A percentile compares a stretch with the other conserved stretches of the same genome.
phyloP scores from a whole-genome alignment of 345 rosid species.

The Fremontodendron californicum region DNA sequence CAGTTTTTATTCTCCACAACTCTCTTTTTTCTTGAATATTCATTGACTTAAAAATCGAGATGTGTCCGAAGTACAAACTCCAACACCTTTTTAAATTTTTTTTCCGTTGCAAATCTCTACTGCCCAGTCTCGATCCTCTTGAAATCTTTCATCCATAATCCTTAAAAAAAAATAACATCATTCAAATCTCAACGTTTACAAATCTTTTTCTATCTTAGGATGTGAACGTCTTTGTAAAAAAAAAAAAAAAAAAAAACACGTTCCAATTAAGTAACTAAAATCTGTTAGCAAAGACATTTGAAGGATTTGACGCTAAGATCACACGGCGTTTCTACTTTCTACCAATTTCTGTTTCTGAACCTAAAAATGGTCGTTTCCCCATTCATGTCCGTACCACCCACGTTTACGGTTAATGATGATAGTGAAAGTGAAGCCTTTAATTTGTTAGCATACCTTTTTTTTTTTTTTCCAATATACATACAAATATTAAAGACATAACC shows the following conservation, averaged over 20 bases:
- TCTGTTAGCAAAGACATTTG: neutral
- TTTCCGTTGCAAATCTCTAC: too few species aligned
- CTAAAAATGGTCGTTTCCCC: neutral
- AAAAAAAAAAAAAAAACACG: neutral
- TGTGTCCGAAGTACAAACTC: too few species aligned
- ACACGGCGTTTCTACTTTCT: neutral
- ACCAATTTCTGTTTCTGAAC: neutral
- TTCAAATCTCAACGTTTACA: too few species aligned
- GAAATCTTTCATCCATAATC: too few species aligned
- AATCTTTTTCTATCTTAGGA: too few species aligned
- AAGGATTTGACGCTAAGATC: neutral
- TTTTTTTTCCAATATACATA: neutral
- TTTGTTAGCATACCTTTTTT: neutral
- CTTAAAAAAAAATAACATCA: too few species aligned
- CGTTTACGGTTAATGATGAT: neutral
- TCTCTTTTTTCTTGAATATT: too few species aligned
- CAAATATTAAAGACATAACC: neutral
- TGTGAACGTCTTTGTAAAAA: neutral
- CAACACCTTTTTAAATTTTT: too few species aligned
- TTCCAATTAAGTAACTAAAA: neutral
- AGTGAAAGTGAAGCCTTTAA: slow-evolving; percentile 1
- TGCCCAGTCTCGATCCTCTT: too few species aligned
- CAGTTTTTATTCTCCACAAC: too few species aligned
- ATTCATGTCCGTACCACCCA: slow-evolving; percentile 12
- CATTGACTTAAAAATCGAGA: too few species aligned